Base-by-base conservation (phyloP, 345 rosid species). In the Punica granatum region DNA sequence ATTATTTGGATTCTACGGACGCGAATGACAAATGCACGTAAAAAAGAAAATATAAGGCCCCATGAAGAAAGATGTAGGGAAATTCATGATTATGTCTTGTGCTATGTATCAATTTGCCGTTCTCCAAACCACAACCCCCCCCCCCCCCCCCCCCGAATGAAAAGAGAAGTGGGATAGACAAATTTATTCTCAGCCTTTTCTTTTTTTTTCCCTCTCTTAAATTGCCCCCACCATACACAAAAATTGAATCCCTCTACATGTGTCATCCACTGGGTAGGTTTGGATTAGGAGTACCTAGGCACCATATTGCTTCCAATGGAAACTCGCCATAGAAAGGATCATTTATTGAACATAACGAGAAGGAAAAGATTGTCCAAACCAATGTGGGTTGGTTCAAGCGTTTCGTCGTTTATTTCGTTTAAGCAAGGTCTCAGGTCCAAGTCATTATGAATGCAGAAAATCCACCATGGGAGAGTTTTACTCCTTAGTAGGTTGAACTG, bases 1-100 rank as follows among this genome's bases (percentile, higher is more conserved):
- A n/a, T n/a, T n/a, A n/a, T n/a, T n/a, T n/a, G n/a, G n/a, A n/a
- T n/a, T n/a, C n/a, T n/a, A n/a, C n/a, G n/a, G n/a, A n/a, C n/a
- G n/a, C n/a, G n/a, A n/a, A n/a, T n/a, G n/a, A n/a, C n/a, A n/a
- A n/a, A n/a, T n/a, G n/a, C n/a, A n/a, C n/a, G n/a, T n/a, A n/a
- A n/a, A n/a, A n/a, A n/a, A n/a, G n/a, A n/a, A n/a, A n/a, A n/a
- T n/a, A n/a, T n/a, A n/a, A 78, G 69, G 67, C 72, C 64, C 78
- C 79, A 64, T 70, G 60, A 78, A 69, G 72, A 77, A 75, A 1
- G 69, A 68, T 65, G 70, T 75, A 74, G 72, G 63, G 49, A 73
- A 68, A 43, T 72, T 69, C 71, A 78, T 80, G 67, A 72, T 80
- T 70, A 65, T 80, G 86, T 67, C 79, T 76, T 71, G 28, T 19